Conservation (phyloP, 495 filamentous ascomycete species). For the Polyplosphaeria fusca region DNA sequence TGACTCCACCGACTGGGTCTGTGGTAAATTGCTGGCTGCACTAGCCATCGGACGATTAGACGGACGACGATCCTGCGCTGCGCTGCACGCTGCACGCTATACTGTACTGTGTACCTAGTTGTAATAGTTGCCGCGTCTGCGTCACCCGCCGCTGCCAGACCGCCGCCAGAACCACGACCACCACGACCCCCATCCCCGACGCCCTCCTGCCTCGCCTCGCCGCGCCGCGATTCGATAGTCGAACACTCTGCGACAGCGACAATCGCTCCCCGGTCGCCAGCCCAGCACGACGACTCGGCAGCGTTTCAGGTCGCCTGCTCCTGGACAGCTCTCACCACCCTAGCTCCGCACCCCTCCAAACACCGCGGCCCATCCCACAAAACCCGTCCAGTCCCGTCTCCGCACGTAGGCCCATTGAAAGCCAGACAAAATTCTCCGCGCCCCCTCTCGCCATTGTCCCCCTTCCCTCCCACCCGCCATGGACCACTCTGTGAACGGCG, state of each 20-base stretch:
- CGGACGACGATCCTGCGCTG: not conserved
- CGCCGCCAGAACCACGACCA: no score
- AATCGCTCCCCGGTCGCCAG: not conserved
- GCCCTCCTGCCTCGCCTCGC: conserved; percentile 9
- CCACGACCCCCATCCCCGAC: conserved; percentile 9
- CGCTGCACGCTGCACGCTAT: not conserved
- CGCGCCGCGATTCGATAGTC: conserved; percentile 8
- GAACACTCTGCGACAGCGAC: conserved; percentile 21
- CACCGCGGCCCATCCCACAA: conserved; percentile 8
- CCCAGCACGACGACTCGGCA: conserved; percentile 10
- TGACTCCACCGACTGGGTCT: no score
- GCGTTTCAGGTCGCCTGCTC: conserved; percentile 23
- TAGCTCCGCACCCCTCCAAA: conserved; percentile 12
- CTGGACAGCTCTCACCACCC: not conserved
- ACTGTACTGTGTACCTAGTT: no score
- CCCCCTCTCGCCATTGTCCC: not conserved
- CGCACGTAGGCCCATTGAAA: not conserved
- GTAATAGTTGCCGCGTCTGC: no score
- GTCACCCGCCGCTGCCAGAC: no score
- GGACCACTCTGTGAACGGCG: conserved; percentile 23
- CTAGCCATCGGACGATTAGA: not conserved
- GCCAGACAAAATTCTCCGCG: not conserved
- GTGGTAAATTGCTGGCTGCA: no score
- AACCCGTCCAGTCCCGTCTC: conserved; percentile 2
- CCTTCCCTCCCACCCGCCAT: conserved; percentile 5